phyloP scores from a whole-genome alignment of 148 eudicot genomes.

The Bassia scoparia region DNA sequence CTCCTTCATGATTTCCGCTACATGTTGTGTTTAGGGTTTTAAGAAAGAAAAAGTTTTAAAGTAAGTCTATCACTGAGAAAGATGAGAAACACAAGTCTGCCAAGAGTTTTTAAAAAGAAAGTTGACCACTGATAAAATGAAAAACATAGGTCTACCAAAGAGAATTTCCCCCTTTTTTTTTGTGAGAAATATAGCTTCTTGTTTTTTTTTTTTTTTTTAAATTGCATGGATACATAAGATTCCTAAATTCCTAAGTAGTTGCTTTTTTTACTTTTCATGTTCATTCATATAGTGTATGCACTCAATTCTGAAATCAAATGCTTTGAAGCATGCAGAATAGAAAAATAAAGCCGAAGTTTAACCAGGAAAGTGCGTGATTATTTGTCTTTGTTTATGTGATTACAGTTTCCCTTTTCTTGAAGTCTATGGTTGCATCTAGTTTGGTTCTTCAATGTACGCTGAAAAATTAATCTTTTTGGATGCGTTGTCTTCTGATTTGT shows the following conservation, averaged over 20 bases:
- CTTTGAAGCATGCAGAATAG: conserved; percentile 62
- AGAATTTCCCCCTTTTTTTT: no score
- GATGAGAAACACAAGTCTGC: no score
- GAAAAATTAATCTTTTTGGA: background rate
- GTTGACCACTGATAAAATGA: no score
- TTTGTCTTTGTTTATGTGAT: conserved; percentile 36
- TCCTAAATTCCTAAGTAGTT: background rate
- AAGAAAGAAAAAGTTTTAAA: no score
- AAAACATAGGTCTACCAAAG: no score
- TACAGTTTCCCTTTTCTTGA: conserved; percentile 13
- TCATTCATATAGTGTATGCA: conserved; percentile 11
- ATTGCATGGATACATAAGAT: background rate
- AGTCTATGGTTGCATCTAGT: conserved; percentile 19
- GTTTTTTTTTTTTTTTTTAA: no score
- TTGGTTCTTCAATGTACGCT: conserved; percentile 15
- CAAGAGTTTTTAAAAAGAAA: no score
- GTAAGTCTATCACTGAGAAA: no score
- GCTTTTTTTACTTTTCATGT: conserved; percentile 24
- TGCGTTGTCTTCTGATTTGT: conserved; percentile 21
- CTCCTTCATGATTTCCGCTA: no score
- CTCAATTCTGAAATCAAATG: conserved; percentile 29
- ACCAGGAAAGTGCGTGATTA: conserved; percentile 77
- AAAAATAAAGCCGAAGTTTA: conserved; percentile 51
- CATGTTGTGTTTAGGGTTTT: no score
- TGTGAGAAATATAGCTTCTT: no score